These are phyloP conservation scores for Yueomyces sp. DNA, from an alignment of 805 yeast genomes.

Conservation along the genomic window DNA sequence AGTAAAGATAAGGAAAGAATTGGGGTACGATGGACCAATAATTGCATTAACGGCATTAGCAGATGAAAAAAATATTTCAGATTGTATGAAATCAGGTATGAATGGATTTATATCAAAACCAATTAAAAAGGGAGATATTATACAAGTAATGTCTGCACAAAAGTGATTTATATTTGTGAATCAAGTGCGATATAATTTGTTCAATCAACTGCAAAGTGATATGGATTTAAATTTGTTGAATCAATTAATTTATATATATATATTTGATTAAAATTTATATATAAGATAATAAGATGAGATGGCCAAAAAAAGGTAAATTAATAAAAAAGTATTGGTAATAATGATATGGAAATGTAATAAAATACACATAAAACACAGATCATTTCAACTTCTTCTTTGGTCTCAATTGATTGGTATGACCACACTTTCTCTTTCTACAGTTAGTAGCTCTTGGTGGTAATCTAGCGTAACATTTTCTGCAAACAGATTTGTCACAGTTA, in stretches of 20 bases:
- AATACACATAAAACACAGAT: slow-evolving; percentile 26
- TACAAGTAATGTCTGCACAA: background rate
- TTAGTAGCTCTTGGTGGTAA: slow-evolving; percentile 99
- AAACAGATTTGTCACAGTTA: slow-evolving; percentile 98
- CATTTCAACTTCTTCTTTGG: slow-evolving; percentile 99
- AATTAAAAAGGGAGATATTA: slow-evolving; percentile 35
- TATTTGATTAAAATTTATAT: background rate
- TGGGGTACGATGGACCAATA: slow-evolving; percentile 57
- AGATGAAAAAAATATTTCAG: slow-evolving; percentile 77
- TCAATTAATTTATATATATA: background rate
- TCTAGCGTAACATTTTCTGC: slow-evolving; percentile 99
- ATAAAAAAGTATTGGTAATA: background rate
- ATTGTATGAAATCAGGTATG: slow-evolving; percentile 82
- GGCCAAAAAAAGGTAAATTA: background rate
- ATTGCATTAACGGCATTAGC: slow-evolving; percentile 94
- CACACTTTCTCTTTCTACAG: slow-evolving; percentile 99
- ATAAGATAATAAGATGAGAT: background rate
- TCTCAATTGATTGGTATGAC: slow-evolving; percentile 99
- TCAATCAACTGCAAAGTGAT: no score
- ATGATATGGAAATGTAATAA: background rate
- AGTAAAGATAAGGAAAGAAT: slow-evolving; percentile 49
- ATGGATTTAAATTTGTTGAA: background rate
- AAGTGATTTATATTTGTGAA: no score
- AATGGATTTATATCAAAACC: slow-evolving; percentile 84
- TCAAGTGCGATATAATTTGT: no score